Evolutionary conservation across 305 asterid genomes (phyloP).

Genomic region (Salvia sclarea): DNA sequence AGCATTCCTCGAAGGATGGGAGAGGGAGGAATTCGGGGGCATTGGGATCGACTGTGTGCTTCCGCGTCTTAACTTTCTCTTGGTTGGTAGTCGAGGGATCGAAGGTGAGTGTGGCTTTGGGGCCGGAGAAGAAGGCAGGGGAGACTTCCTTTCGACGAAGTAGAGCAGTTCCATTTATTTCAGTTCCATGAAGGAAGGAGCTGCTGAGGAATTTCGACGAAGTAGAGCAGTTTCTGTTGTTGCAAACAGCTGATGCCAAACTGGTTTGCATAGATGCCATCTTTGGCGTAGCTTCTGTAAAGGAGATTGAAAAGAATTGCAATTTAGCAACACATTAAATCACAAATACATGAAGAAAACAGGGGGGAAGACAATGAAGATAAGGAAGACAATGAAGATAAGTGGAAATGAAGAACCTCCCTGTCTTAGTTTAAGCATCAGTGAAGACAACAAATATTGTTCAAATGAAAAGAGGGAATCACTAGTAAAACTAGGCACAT

Average conservation of each 20-base stretch:
- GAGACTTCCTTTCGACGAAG: constrained; percentile 44
- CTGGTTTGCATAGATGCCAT: constrained; percentile 82
- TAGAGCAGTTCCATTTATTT: constrained; percentile 44
- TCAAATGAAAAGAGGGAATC: background rate
- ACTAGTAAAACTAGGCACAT: background rate
- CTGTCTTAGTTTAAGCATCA: background rate
- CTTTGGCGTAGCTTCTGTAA: constrained; percentile 8
- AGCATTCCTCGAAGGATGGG: constrained; percentile 91
- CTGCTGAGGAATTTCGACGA: constrained; percentile 46
- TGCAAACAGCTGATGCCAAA: constrained; percentile 65
- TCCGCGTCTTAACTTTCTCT: constrained; percentile 59
- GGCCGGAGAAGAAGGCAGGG: constrained; percentile 33
- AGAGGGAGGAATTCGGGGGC: constrained; percentile 92
- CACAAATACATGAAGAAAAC: background rate
- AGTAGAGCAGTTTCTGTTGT: constrained; percentile 49
- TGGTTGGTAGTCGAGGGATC: constrained; percentile 58
- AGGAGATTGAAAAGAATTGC: constrained; percentile 5
- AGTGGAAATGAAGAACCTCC: background rate
- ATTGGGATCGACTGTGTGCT: constrained; percentile 85
- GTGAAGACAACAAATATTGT: background rate
- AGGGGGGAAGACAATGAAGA: too few relatives aligned
- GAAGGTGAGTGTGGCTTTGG: constrained; percentile 72
- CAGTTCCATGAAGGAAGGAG: constrained; percentile 58
- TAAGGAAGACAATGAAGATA: too few relatives aligned
- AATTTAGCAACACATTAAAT: background rate